These are phyloP conservation scores for Skeletonema marinoi DNA, from an alignment of 108 stramenopile species.

Conservation along the genomic window DNA sequence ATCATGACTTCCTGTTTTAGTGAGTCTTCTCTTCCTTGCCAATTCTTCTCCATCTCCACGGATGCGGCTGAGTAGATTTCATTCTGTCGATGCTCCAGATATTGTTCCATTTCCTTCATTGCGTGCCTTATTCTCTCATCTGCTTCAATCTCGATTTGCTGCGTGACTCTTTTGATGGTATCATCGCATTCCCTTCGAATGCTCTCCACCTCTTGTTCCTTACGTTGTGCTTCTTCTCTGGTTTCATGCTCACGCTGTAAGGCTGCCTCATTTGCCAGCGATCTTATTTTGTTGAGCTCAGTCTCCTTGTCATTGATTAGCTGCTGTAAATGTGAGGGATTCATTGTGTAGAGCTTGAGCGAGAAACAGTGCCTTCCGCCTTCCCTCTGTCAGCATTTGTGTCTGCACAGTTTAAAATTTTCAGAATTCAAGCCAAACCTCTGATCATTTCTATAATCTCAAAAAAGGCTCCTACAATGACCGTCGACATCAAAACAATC, in stretches of 20 bases:
- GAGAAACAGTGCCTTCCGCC: too few relatives aligned
- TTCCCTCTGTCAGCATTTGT: too few relatives aligned
- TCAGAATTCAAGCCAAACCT: too few relatives aligned
- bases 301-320: conserved; percentile 5
- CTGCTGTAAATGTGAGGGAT: not conserved
- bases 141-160: not conserved
- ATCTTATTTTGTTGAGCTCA: not conserved
- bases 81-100: not conserved
- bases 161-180: not conserved
- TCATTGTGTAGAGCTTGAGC: not conserved
- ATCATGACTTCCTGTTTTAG: not conserved
- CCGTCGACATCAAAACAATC: not conserved
- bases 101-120: not conserved
- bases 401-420: too few relatives aligned
- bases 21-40: not conserved
- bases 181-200: not conserved
- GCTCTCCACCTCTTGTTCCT: not conserved
- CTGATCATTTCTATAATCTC: too few relatives aligned
- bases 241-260: not conserved
- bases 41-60: not conserved
- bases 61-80: not conserved
- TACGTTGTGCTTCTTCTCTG: not conserved
- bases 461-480: too few relatives aligned
- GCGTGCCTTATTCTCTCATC: not conserved
- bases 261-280: not conserved